These are phyloP conservation scores for Solanum megistacrolobum DNA, from an alignment of 257 asterid species.

Conservation along the genomic window DNA sequence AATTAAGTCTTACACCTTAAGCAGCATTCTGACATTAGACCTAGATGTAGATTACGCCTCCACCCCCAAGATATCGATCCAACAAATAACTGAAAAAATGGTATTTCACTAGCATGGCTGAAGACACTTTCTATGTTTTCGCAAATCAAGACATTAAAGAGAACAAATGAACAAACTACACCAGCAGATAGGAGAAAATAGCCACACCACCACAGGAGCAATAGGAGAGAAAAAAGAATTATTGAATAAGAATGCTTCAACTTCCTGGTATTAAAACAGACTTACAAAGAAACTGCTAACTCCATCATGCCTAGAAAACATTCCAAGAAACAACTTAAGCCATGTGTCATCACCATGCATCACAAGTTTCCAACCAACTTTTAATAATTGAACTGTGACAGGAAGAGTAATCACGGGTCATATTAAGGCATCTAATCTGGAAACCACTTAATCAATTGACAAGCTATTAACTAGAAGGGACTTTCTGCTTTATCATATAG, in stretches of 20 bases:
- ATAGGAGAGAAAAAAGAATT: background rate
- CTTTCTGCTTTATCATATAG: background rate
- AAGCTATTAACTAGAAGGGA: background rate
- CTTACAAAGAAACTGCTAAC: constrained; percentile 94
- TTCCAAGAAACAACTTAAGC: constrained; percentile 75
- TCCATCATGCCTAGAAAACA: constrained; percentile 76
- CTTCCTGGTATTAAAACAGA: background rate
- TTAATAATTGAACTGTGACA: constrained; percentile 53
- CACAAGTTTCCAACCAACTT: constrained; percentile 84
- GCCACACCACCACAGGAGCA: background rate
- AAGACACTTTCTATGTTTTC: background rate
- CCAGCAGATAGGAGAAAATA: background rate
- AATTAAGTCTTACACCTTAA: background rate
- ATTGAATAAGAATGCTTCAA: background rate
- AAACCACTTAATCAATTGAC: background rate
- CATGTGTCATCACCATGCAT: constrained; percentile 85
- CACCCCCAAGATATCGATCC: background rate
- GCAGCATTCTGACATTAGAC: background rate
- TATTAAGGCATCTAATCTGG: background rate
- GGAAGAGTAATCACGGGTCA: constrained; percentile 1
- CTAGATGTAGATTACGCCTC: background rate
- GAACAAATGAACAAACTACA: background rate
- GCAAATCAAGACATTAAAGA: background rate
- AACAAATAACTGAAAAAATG: background rate
- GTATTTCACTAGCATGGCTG: background rate